Evolutionary conservation across 768 basidiomycete genomes (phyloP), one percentile per base, ranked within the genome.

Genomic region (Hygrophorus russula): DNA sequence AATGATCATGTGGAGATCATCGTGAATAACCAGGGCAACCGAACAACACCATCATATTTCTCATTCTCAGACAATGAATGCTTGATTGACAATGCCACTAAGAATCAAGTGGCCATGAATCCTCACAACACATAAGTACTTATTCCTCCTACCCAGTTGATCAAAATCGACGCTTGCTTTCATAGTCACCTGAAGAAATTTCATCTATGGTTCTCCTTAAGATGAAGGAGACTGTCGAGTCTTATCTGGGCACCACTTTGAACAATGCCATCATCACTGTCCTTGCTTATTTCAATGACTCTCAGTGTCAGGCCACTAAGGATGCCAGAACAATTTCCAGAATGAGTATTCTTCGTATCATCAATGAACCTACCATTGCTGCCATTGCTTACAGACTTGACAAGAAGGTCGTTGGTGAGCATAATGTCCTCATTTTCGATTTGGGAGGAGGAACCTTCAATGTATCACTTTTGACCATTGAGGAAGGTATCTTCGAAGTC

Each of bases 41-140:
- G 83, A 50, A 85, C 82, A 37, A 85, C 83, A 11, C 82, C 83
- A 3, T 35, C 39, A 27, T 41, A 41, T 17, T 7, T 41, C 10
- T 29, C 18, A 1, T 17, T 30, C 27, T 12, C 18, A 9, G 14
- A 32, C 9, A 9, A 11, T n/a, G 8, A 27, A 12, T 15, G 4
- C 30, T 3, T 8, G 13, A 12, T 42, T 45, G 83, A 84, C 58
- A 71, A 83, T 45, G 82, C 83, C 17, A 83, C 84, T 13, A 81
- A 83, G 64, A 76, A 81, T 40, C 83, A 85, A 57, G 81, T 77
- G 1, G 78, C 82, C 38, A 78, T 86, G 57, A 86, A 87, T 66
- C 64, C 78, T 4, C 53, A 71, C 37, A 82, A 84, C 65, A 85
- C 82, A 68, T 70, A 24, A 3, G 58, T 66, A 68, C n/a, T n/a